A percentile compares a stretch with the other conserved stretches of the same genome.
phyloP scores from a whole-genome alignment of 495 filamentous ascomycete species.

The Penicillium bialowiezense region DNA sequence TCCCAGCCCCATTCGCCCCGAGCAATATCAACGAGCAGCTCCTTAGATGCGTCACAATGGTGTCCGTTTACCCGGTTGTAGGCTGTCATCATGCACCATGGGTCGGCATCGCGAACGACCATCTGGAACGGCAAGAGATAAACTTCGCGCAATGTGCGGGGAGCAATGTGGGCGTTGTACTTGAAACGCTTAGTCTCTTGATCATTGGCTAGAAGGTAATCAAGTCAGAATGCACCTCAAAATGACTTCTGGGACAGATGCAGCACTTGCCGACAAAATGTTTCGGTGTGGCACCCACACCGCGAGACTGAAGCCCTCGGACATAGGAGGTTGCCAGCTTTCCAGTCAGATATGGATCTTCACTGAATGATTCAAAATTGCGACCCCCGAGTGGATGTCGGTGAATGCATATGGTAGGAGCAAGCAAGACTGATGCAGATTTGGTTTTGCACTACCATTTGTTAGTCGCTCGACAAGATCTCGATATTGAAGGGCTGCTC shows the following conservation, averaged over 20 bases:
- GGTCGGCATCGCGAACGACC: conserved; percentile 56
- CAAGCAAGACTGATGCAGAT: conserved; percentile 62
- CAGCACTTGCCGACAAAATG: conserved; percentile 72
- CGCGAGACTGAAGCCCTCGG: conserved; percentile 58
- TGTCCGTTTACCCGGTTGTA: conserved; percentile 75
- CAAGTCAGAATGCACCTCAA: too few relatives aligned
- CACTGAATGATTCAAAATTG: conserved; percentile 69
- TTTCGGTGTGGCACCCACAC: conserved; percentile 61
- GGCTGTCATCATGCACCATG: conserved; percentile 67
- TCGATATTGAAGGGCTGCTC: neutral
- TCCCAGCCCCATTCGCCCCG: conserved; percentile 68
- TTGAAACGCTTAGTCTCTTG: conserved; percentile 63
- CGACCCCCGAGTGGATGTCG: conserved; percentile 66
- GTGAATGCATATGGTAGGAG: conserved; percentile 71
- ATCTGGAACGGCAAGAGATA: conserved; percentile 73
- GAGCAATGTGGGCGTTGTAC: conserved; percentile 59
- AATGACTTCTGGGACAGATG: too few relatives aligned
- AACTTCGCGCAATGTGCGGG: conserved; percentile 68
- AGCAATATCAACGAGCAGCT: conserved; percentile 47
- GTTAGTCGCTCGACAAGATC: conserved; percentile 30
- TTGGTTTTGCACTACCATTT: conserved; percentile 55
- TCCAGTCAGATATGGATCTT: conserved; percentile 66
- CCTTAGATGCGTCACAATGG: conserved; percentile 53
- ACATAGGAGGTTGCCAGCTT: conserved; percentile 57
- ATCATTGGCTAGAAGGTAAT: conserved; percentile 63